A percentile compares a stretch with the other conserved stretches of the same genome.
These are phyloP conservation scores for Eucalyptus sideroxylon DNA, from an alignment of 345 rosid species.

Conservation along the genomic window DNA sequence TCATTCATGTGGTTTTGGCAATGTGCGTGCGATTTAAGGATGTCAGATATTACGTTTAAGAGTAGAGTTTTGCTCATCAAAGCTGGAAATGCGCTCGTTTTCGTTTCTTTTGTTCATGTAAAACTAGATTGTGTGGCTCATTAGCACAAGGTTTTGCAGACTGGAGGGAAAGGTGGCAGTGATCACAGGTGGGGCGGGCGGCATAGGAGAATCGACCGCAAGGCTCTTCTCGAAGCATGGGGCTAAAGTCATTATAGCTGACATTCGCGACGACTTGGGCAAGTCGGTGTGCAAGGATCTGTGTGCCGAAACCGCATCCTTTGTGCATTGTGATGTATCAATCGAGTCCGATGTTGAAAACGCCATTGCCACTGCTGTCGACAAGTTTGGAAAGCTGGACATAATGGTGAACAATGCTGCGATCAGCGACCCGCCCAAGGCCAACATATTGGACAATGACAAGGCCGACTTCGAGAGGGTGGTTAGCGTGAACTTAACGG, in stretches of 20 bases:
- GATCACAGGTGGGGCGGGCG: conserved; percentile 3
- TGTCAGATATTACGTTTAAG: not conserved
- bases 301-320: not conserved
- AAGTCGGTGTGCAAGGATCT: not conserved
- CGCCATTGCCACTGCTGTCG: not conserved
- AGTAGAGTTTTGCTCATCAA: not conserved
- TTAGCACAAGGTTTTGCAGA: not conserved
- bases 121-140: not conserved
- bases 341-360: not conserved
- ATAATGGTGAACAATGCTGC: conserved; percentile 1
- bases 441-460: not conserved
- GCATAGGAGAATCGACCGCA: not conserved
- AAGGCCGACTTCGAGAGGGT: not conserved
- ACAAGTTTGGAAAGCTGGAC: not conserved
- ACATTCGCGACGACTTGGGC: conserved; percentile 1
- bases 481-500: not conserved
- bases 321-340: conserved; percentile 3
- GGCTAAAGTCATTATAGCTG: conserved; percentile 1
- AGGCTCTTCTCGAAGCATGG: conserved; percentile 1
- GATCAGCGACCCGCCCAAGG: not conserved
- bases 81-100: not conserved
- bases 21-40: no score
- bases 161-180: not conserved
- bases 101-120: not conserved
- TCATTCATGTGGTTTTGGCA: no score